Conservation (phyloP, 257 asterid species). For the Gentiana macrophylla region DNA sequence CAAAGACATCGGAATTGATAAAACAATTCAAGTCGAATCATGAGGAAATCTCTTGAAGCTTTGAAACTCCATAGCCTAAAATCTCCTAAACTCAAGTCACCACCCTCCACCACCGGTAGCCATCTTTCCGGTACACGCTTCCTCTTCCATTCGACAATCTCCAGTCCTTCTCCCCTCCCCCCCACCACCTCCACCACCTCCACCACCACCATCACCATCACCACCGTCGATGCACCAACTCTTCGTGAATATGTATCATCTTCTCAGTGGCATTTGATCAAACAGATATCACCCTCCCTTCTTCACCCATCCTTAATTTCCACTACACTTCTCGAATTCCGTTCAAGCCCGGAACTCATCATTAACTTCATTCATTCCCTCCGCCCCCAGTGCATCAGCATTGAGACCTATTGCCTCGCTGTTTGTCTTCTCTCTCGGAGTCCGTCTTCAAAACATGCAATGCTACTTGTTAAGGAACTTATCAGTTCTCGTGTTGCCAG, state of each 20-base stretch:
- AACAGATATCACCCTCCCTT: constrained; percentile 29
- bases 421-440: constrained; percentile 32
- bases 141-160: constrained; percentile 1
- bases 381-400: constrained; percentile 18
- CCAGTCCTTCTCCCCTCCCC: constrained; percentile 1
- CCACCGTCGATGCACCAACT: constrained; percentile 4
- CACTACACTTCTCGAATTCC: constrained; percentile 30
- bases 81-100: constrained; percentile 7
- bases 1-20: too few relatives aligned
- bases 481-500: constrained; percentile 15
- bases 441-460: constrained; percentile 34
- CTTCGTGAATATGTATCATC: constrained; percentile 15
- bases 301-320: constrained; percentile 23
- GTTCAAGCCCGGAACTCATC: constrained; percentile 25
- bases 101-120: not conserved
- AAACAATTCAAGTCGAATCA: too few relatives aligned
- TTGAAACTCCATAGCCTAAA: not conserved
- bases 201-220: too few relatives aligned
- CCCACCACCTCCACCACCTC: not conserved
- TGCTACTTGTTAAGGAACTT: constrained; percentile 31
- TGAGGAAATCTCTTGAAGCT: constrained; percentile 9
- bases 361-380: constrained; percentile 23
- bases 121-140: constrained; percentile 10
- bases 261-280: constrained; percentile 59
- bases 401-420: constrained; percentile 36